Base-by-base conservation (phyloP, 2,329 filamentous ascomycete genomes). In the Samsoniella hepiali region DNA sequence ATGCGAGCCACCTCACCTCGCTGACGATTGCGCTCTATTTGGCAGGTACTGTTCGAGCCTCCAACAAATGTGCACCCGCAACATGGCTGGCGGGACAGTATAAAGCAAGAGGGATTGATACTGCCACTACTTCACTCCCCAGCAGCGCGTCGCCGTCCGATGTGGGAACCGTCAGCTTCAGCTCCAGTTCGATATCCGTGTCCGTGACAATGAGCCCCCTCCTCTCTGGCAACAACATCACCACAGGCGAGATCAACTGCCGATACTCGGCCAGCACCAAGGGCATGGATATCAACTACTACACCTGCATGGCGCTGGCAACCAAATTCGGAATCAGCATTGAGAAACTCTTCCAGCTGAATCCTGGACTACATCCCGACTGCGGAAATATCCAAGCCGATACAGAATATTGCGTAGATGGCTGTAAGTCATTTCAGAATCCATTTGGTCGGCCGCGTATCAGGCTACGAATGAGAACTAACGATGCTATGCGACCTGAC, bases 381-480 rank as follows among this genome's bases (percentile, higher is more conserved):
- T 75, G 73, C 63, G 49, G 53, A 13, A 71, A 68, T 54, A 68
- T 75, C 51, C 45, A 69, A 58, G 67, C 71, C 1, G 57, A 68
- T 22, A 71, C 68, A 0, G 58, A 65, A 13, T 75, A 74, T 57
- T 74, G 72, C 61, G 68, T 74, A 10, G 59, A 62, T 31, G 72
- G 72, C 55, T 74, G 72, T 75, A 66, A 70, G 70, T 67, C 2
- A 15, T n/a, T 9, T 8, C 29, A 34, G 42, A 31, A 22, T 15
- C 32, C 49, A n/a, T 8, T 49, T 49, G 22, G 10, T 29, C n/a
- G 17, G 9, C 45, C 13, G 38, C 11, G 38, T 40, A 40, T 40
- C 38, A 40, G 38, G 38, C 38, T 40, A 40, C 38, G 38, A 40
- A 40, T 40, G 38, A 40, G 38, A 40, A 40, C 38, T 40, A 13